Percentiles rank a stretch among this genome's conserved stretches.
Evolutionary conservation across 805 yeast genomes (phyloP).

Genomic region (Yarrowia hollandica): DNA sequence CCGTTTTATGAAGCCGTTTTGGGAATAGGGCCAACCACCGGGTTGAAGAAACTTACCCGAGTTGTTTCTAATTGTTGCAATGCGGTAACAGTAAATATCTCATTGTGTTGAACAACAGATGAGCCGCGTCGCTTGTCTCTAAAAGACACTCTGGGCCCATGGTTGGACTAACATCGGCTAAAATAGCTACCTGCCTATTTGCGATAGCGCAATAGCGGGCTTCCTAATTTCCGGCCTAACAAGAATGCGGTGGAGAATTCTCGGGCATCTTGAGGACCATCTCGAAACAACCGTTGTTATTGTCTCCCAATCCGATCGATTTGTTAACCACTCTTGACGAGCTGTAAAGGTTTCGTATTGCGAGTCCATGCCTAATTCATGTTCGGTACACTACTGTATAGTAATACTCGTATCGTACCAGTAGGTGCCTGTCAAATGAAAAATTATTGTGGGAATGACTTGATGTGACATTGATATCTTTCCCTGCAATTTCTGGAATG

Average conservation of each 20-base stretch:
- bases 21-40: not conserved
- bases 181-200: not conserved
- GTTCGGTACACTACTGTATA: too few relatives aligned
- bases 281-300: not conserved
- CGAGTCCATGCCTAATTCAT: too few relatives aligned
- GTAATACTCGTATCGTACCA: too few relatives aligned
- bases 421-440: not conserved
- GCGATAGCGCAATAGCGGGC: conserved; percentile 6
- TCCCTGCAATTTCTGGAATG: not conserved
- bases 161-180: not conserved
- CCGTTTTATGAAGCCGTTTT: not conserved
- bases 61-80: too few relatives aligned
- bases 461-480: conserved; percentile 1
- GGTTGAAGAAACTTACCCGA: too few relatives aligned
- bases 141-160: not conserved
- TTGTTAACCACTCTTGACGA: too few relatives aligned
- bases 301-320: too few relatives aligned
- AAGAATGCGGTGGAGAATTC: not conserved
- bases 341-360: too few relatives aligned
- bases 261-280: not conserved
- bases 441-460: not conserved
- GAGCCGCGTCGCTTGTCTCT: not conserved
- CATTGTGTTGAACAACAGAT: not conserved
- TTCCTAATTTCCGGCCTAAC: conserved; percentile 1
- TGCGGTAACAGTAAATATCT: not conserved